A percentile compares a stretch with the other conserved stretches of the same genome.
Conservation (phyloP, 1,284 basidiomycete species). For the Schizophyllum amplum region DNA sequence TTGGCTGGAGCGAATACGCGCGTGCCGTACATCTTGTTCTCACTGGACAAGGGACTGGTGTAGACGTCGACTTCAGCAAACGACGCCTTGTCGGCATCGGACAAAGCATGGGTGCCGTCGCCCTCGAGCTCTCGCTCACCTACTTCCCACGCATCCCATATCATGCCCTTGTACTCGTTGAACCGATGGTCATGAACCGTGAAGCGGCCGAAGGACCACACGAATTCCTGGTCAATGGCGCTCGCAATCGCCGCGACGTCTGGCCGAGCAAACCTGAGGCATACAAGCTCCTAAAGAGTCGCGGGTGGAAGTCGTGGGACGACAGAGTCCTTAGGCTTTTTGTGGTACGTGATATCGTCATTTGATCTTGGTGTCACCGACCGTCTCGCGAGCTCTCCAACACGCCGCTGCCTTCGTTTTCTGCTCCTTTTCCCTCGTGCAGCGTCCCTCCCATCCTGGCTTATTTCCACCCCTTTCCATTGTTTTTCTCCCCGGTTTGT, state of each 20-base stretch:
- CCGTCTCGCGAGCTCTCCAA: too few relatives aligned
- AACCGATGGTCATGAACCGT: constrained; percentile 32
- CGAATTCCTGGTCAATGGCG: constrained; percentile 22
- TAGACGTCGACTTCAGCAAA: constrained; percentile 27
- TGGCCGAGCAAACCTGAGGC: constrained; percentile 45
- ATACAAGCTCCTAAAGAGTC: constrained; percentile 26
- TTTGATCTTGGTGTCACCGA: too few relatives aligned
- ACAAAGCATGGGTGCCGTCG: constrained; percentile 27
- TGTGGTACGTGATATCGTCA: constrained; percentile 8
- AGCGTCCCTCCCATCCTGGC: too few relatives aligned
- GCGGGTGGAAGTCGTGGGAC: constrained; percentile 42
- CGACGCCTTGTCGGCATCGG: constrained; percentile 27
- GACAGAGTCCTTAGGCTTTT: constrained; percentile 35
- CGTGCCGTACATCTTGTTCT: constrained; percentile 26
- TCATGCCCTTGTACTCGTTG: constrained; percentile 34
- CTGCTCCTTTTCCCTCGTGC: too few relatives aligned
- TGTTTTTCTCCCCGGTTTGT: too few relatives aligned
- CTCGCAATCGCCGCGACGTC: constrained; percentile 35
- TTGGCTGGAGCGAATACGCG: constrained; percentile 31
- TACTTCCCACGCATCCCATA: constrained; percentile 13
- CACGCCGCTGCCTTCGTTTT: too few relatives aligned
- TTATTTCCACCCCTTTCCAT: too few relatives aligned
- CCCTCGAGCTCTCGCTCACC: constrained; percentile 18
- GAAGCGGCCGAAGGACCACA: constrained; percentile 8
- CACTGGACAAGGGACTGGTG: constrained; percentile 24